Conservation (phyloP, 2,329 filamentous ascomycete species). For the Curvularia verruculosa region DNA sequence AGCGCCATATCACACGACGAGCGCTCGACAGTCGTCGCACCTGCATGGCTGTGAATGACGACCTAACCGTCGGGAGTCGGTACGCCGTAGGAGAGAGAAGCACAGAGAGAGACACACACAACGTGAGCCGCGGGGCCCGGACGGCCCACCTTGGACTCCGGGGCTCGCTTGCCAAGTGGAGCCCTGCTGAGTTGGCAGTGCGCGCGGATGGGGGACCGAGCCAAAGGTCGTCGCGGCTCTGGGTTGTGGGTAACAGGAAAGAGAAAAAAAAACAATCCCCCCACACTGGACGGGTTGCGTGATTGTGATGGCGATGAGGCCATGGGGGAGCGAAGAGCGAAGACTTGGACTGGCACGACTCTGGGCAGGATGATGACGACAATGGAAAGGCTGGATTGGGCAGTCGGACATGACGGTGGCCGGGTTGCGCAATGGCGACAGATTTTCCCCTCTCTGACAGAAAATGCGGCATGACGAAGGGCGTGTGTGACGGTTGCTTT, state of each 20-base stretch:
- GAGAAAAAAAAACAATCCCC: too few relatives aligned
- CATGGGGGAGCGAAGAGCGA: background rate
- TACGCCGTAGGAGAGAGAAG: constrained; percentile 11
- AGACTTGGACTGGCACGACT: background rate
- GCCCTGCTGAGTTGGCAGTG: constrained; percentile 22
- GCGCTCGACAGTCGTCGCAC: constrained; percentile 15
- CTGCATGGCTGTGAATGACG: constrained; percentile 22
- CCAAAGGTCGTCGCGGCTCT: constrained; percentile 2
- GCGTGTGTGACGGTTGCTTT: constrained; percentile 30
- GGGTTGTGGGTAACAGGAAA: constrained; percentile 1
- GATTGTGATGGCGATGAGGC: background rate
- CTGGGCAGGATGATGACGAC: background rate
- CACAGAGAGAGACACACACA: too few relatives aligned
- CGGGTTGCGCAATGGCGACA: constrained; percentile 29
- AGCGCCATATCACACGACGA: constrained; percentile 22
- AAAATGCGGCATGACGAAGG: constrained; percentile 28
- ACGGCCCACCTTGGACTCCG: constrained; percentile 11
- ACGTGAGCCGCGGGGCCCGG: constrained; percentile 5
- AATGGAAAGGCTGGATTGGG: constrained; percentile 4
- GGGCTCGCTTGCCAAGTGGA: constrained; percentile 25
- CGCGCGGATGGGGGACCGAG: constrained; percentile 9
- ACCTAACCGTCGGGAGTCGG: constrained; percentile 25
- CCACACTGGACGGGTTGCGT: constrained; percentile 1
- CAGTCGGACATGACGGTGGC: constrained; percentile 4
- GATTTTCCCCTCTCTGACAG: constrained; percentile 10